Evolutionary conservation across 129 eudicot species (phyloP).

Genomic region (Artemisia annua): DNA sequence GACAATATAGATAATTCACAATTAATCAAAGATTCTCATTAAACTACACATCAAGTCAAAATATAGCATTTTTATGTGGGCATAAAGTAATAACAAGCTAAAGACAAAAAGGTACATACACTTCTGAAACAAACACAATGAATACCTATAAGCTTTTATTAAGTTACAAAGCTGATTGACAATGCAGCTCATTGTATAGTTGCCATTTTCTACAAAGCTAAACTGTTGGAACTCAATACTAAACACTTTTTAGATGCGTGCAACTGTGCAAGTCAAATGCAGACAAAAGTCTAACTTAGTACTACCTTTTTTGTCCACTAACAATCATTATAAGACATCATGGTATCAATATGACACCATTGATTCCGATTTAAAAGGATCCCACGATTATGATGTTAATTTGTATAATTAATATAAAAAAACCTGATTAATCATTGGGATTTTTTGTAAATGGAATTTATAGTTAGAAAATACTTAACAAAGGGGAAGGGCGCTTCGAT

Average conservation of each 20-base stretch:
- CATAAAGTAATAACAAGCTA: neutral
- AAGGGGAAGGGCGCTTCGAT: neutral
- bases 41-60: slow-evolving; percentile 10
- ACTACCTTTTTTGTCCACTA: neutral
- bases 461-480: too few relatives aligned
- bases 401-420: neutral
- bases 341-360: neutral
- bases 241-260: neutral
- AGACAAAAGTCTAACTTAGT: neutral
- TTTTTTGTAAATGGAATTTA: neutral
- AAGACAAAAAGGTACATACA: neutral
- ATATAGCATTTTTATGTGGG: neutral
- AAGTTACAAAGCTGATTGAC: neutral
- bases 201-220: slow-evolving; percentile 10
- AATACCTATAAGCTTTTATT: neutral
- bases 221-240: neutral
- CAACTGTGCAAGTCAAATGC: too few relatives aligned
- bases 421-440: neutral
- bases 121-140: neutral
- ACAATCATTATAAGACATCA: neutral
- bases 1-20: neutral
- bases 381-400: neutral
- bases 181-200: neutral
- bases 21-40: neutral
- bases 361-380: neutral